These are phyloP conservation scores for Xylaria grammica DNA, from an alignment of 495 filamentous ascomycete genomes.

Conservation along the genomic window DNA sequence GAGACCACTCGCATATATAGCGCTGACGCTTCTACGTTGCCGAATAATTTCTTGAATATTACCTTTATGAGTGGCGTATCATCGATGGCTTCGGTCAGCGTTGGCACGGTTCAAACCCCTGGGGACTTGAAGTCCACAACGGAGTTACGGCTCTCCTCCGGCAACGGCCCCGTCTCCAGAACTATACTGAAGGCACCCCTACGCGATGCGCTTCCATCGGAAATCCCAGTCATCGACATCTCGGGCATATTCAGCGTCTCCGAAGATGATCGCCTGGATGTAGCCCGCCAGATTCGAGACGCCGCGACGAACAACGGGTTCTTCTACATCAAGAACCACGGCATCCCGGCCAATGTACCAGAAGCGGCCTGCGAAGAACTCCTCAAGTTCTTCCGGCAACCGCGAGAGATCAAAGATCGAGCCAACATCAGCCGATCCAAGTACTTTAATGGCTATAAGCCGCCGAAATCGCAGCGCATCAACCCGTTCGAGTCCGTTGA, in stretches of 20 bases:
- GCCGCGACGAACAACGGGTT: conserved; percentile 52
- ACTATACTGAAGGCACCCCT: conserved; percentile 43
- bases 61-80: no score
- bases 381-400: conserved; percentile 53
- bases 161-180: conserved; percentile 45
- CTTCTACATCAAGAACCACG: conserved; percentile 60
- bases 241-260: conserved; percentile 43
- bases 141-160: conserved; percentile 45
- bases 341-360: conserved; percentile 48
- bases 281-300: conserved; percentile 46
- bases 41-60: no score
- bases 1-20: no score
- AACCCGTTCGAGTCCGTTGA: conserved; percentile 41
- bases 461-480: conserved; percentile 31
- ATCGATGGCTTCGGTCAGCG: conserved; percentile 14
- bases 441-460: conserved; percentile 32
- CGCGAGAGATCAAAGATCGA: conserved; percentile 46
- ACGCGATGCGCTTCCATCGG: conserved; percentile 50
- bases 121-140: conserved; percentile 21
- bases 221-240: conserved; percentile 57
- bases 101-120: neutral
- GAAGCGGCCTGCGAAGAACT: conserved; percentile 32
- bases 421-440: conserved; percentile 31
- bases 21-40: no score
- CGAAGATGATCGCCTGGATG: conserved; percentile 35